Conservation (phyloP, 2,329 filamentous ascomycete species). For the Neodidymelliopsis sp. region DNA sequence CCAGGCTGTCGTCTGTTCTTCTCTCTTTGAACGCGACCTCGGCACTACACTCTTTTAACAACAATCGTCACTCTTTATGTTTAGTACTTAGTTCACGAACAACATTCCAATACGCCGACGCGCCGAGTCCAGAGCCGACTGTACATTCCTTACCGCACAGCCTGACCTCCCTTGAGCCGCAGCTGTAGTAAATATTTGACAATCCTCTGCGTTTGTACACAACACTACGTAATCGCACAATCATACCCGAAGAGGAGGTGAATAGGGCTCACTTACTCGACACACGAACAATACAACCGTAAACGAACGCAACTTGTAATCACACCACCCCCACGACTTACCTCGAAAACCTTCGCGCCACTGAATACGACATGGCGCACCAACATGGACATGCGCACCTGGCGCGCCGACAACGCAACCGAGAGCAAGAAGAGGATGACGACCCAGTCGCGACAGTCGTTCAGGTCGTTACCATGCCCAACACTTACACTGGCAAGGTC, state of each 20-base stretch:
- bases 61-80: constrained; percentile 43
- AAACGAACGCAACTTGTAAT: constrained; percentile 9
- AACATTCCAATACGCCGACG: constrained; percentile 38
- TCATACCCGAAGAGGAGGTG: constrained; percentile 20
- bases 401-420: constrained; percentile 38
- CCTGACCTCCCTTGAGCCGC: constrained; percentile 34
- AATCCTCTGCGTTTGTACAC: constrained; percentile 25
- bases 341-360: neutral
- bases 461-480: constrained; percentile 61
- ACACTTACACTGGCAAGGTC: constrained; percentile 60
- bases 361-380: constrained; percentile 27
- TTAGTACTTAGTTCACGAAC: constrained; percentile 36
- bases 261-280: constrained; percentile 10
- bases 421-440: constrained; percentile 20
- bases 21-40: constrained; percentile 47
- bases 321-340: neutral
- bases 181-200: constrained; percentile 32
- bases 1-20: constrained; percentile 52
- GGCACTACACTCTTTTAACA: constrained; percentile 45
- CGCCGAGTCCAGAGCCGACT: constrained; percentile 21
- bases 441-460: constrained; percentile 43
- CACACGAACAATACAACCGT: constrained; percentile 3
- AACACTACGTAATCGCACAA: constrained; percentile 35
- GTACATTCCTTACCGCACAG: constrained; percentile 42
- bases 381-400: constrained; percentile 39